Conservation (phyloP, 345 rosid genomes). For the Eucalyptus sp. region DNA sequence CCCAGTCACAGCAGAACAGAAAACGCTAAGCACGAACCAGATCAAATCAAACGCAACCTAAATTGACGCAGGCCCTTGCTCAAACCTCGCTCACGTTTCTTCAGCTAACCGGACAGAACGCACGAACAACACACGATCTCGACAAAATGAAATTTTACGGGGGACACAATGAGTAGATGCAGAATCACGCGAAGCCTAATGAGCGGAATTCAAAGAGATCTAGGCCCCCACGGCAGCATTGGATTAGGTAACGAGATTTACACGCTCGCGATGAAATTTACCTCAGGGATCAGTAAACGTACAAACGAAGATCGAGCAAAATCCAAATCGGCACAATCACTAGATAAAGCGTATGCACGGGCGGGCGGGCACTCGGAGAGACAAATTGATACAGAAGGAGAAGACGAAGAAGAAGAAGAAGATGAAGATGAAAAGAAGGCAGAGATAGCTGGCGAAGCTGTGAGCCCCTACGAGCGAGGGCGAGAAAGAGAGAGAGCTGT, state of each 20-base stretch:
- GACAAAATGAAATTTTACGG: neutral
- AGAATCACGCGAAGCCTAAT: neutral
- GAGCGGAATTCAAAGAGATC: neutral
- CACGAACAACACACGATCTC: neutral
- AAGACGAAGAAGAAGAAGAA: neutral
- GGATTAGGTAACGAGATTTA: neutral
- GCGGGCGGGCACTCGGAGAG: neutral
- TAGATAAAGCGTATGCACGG: neutral
- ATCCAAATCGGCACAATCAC: neutral
- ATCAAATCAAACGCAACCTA: neutral
- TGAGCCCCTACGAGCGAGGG: neutral
- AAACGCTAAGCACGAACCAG: neutral
- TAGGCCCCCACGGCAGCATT: neutral
- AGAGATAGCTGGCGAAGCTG: neutral
- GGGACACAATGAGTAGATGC: neutral
- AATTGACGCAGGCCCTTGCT: neutral
- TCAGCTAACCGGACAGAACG: neutral
- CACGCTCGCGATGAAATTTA: neutral
- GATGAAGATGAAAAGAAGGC: neutral
- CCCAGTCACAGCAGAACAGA: neutral
- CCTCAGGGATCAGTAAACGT: neutral
- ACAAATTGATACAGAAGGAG: neutral
- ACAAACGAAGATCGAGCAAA: neutral
- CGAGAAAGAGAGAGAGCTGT: neutral
- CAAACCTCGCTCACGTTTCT: neutral